Base-by-base conservation (phyloP, 2,329 filamentous ascomycete species). In the Beauveria bassiana region DNA sequence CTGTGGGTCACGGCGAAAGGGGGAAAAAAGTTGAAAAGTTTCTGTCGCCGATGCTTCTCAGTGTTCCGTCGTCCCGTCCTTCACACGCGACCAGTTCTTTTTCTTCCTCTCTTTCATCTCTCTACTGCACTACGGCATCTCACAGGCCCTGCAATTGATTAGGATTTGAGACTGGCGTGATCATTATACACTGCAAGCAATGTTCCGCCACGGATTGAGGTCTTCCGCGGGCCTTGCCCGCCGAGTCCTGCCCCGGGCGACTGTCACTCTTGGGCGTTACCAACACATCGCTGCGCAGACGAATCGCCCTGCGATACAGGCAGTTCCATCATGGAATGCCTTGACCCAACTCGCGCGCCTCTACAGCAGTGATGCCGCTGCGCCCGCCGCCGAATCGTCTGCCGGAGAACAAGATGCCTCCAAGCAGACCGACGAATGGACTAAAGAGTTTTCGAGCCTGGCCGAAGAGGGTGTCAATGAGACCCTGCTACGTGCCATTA, bases 401-500 rank as follows among this genome's bases (percentile, higher is more conserved):
- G 28, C 43, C 14, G 28, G 20, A 16, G 43, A 49, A 20, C 55
- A 40, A 14, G 55, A 38, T 12, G 18, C 16, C 18, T 38, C 20
- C 20, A 59, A 50, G 24, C 31, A 43, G 24, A 22, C 7, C 46
- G 56, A 59, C 3, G 47, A 54, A n/a, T 52, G 49, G 50, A 52
- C 50, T 2, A 42, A 31, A n/a, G 26, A 71, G 5, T 86, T 86
- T 65, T 65, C 65, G 12, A 78, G 83, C 2, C 74, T 86, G 12
- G 46, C 64, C 3, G 62, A 68, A 1, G 65, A 80, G 20, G 80
- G 79, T 38, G 82, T 96, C 47, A 80, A 93, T 70, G 70, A 75
- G 26, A 84, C 80, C 63, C 75, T 97, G 57, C 79, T 96, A 65
- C 70, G 79, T 4, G 82, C 87, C 28, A 86, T 99, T 67, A 89